These are phyloP conservation scores for Tylopilus rubrobrunneus DNA, from an alignment of 768 basidiomycete genomes.

Conservation along the genomic window DNA sequence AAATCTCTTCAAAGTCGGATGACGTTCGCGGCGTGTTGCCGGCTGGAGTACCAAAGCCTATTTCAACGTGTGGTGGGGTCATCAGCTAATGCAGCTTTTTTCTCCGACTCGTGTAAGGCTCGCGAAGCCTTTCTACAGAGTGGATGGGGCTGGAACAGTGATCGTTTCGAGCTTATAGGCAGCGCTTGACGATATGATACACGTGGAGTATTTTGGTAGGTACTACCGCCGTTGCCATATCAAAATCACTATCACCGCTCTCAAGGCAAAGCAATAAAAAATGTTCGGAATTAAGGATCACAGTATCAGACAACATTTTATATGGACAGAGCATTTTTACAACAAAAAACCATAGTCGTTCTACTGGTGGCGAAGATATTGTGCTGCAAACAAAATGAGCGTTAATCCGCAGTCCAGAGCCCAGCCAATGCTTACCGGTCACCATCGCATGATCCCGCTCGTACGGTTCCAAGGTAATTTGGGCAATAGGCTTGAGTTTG, in stretches of 20 bases:
- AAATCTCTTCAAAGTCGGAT: constrained; percentile 69
- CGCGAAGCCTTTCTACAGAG: neutral
- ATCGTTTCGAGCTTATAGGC: no score
- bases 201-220: constrained; percentile 7
- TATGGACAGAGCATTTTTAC: constrained; percentile 16
- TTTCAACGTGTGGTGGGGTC: constrained; percentile 62
- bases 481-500: constrained; percentile 91
- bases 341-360: neutral
- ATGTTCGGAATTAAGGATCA: neutral
- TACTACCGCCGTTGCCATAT: neutral
- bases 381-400: constrained; percentile 29
- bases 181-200: no score
- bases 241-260: neutral
- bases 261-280: neutral
- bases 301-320: constrained; percentile 16
- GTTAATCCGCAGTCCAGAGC: neutral
- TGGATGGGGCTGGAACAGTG: neutral
- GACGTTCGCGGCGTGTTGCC: constrained; percentile 48
- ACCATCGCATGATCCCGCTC: constrained; percentile 92
- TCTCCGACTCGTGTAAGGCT: constrained; percentile 10
- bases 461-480: constrained; percentile 92
- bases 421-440: constrained; percentile 47
- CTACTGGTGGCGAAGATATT: constrained; percentile 45
- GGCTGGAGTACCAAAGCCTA: constrained; percentile 63
- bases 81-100: constrained; percentile 38